These are phyloP conservation scores for Aspergillus quadrilineatus DNA, from an alignment of 2,329 filamentous ascomycete genomes.

Conservation along the genomic window DNA sequence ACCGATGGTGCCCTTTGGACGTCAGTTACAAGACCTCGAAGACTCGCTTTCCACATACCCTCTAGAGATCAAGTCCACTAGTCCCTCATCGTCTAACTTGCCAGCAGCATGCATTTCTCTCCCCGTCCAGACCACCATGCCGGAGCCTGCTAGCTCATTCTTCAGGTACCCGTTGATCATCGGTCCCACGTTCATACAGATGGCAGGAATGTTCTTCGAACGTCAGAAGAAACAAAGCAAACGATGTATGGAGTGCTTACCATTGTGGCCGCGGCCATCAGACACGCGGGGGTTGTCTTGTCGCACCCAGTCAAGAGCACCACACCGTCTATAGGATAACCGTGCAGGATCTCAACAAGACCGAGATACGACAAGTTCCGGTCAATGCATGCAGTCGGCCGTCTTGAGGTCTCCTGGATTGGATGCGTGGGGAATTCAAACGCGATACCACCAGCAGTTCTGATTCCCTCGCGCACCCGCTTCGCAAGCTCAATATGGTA, in stretches of 20 bases:
- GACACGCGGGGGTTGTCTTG: constrained; percentile 53
- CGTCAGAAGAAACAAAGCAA: not conserved
- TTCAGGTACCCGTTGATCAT: constrained; percentile 53
- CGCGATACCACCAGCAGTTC: constrained; percentile 50
- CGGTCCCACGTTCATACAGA: constrained; percentile 54
- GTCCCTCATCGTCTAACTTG: constrained; percentile 45
- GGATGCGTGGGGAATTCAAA: constrained; percentile 55
- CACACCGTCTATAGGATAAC: constrained; percentile 52
- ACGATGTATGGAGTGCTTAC: constrained; percentile 24
- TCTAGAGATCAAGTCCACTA: constrained; percentile 48
- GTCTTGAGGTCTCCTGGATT: constrained; percentile 50
- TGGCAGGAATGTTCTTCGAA: constrained; percentile 50
- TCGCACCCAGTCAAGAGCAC: constrained; percentile 55
- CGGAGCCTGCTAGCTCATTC: constrained; percentile 45
- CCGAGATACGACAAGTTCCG: constrained; percentile 51
- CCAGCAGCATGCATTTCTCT: constrained; percentile 50
- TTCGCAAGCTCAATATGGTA: constrained; percentile 52
- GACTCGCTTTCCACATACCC: constrained; percentile 31
- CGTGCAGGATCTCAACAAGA: constrained; percentile 50
- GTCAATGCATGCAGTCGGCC: constrained; percentile 52
- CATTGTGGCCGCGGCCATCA: constrained; percentile 55
- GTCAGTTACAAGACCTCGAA: not conserved
- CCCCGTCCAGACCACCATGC: constrained; percentile 51
- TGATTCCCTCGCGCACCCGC: constrained; percentile 52
- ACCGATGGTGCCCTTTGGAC: constrained; percentile 44